Evolutionary conservation across 495 filamentous ascomycete genomes (phyloP), one percentile per base, ranked within the genome.

Genomic region (Parmelia sp.): DNA sequence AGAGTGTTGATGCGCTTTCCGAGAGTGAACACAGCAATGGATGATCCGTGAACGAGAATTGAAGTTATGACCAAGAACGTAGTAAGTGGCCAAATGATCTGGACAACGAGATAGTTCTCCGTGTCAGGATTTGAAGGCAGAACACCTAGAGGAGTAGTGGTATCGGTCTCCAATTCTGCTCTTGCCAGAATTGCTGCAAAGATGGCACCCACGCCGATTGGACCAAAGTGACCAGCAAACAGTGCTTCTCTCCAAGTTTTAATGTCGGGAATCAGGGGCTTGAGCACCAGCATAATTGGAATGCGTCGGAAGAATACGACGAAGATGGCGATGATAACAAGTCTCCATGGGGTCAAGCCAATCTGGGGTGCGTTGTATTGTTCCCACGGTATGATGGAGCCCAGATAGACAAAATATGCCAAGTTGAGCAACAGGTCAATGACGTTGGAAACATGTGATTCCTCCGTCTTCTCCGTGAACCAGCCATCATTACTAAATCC

Each of bases 401-500:
- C 95, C 57, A 99, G 88, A 70, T 92, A 99, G 69, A 99, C 93
- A 71, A 99, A 97, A 72, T 97, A 97, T 8, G 93, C 87, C 84
- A 97, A 83, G 75, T 99, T 99, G 76, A 99, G 84, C 62, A 99
- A 77, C 68, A 99, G 75, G 80, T 99, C 95, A 72, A 99, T 97
- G 75, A 99, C 95, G 84, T 97, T 97, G 72, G 94, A 97, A 29
- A 99, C 95, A 72, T 97, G 93, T 2, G 95, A 90, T 70, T 99
- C 95, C 72, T 99, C 95, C 0, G 95, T 99, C 79, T 97, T 96
- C 71, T 97, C 89, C 15, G 88, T 90, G 71, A 97, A 99, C 95
- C 95, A 99, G 61, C 95, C 95, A 72, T 97, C 95, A 71, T 99
- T 97, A 68, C 91, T 96, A 79, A 99, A 99, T 31, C 94, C 95